phyloP scores from a whole-genome alignment of 768 basidiomycete genomes.

The Macrolepiota fuliginosa region DNA sequence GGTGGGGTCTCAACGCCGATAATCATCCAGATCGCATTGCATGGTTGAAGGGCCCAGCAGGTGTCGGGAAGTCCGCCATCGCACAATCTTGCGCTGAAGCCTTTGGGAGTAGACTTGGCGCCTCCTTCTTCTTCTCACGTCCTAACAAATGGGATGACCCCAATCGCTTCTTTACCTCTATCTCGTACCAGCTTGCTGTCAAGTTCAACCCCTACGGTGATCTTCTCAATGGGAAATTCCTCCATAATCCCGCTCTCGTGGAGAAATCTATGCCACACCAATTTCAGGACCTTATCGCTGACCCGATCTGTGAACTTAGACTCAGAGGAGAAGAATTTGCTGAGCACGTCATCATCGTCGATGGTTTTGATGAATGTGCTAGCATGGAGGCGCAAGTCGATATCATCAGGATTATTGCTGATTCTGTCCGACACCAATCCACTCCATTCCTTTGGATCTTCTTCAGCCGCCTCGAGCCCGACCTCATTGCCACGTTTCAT shows the following conservation, averaged over 20 bases:
- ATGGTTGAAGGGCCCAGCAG: too few species aligned
- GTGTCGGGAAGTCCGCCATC: too few species aligned
- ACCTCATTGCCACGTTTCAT: slow-evolving; percentile 8
- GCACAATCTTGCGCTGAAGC: too few species aligned
- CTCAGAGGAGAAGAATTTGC: background rate
- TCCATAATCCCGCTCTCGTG: background rate
- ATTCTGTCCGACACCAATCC: background rate
- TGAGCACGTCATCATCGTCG: background rate
- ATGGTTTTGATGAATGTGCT: slow-evolving; percentile 3
- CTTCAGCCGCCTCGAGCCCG: background rate
- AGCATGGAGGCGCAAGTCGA: background rate
- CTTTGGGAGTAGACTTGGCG: too few species aligned
- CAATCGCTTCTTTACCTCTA: background rate
- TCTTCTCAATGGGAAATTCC: background rate
- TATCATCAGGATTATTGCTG: background rate
- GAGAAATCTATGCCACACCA: background rate
- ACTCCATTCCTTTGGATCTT: slow-evolving; percentile 4
- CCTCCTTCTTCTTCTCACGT: too few species aligned
- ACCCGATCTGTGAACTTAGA: background rate
- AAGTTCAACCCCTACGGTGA: background rate
- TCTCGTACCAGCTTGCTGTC: background rate
- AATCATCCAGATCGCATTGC: too few species aligned
- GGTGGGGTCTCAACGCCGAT: too few species aligned
- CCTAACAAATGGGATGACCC: too few species aligned
- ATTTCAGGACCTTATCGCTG: background rate